Percentiles rank a stretch among this genome's conserved stretches.
These are phyloP conservation scores for Arachnopeziza araneosa DNA, from an alignment of 2,329 filamentous ascomycete genomes.

Conservation along the genomic window DNA sequence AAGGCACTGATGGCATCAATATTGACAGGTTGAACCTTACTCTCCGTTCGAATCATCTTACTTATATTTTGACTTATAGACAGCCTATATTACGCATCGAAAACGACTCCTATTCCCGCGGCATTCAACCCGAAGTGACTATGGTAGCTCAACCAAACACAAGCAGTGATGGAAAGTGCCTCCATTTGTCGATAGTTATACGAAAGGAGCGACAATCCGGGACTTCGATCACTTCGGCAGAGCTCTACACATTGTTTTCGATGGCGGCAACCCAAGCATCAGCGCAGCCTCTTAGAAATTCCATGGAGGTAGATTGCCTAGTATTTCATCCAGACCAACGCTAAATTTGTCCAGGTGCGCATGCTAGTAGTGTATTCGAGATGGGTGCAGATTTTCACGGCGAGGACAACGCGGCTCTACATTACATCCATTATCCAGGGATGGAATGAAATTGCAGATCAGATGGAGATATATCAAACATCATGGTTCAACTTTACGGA, in stretches of 20 bases:
- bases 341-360: neutral
- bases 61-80: neutral
- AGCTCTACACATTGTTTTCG: neutral
- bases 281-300: neutral
- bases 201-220: neutral
- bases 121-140: neutral
- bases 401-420: neutral
- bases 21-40: neutral
- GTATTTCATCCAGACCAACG: neutral
- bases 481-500: constrained; percentile 4
- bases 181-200: neutral
- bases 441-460: constrained; percentile 1
- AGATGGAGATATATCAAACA: constrained; percentile 5
- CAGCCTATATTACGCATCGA: neutral
- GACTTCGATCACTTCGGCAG: neutral
- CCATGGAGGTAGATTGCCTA: neutral
- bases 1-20: neutral
- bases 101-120: neutral
- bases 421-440: neutral
- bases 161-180: too few species aligned
- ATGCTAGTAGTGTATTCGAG: neutral
- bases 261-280: neutral
- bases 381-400: neutral
- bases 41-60: neutral
- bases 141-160: neutral